Conservation (phyloP, 768 basidiomycete species). For the Suillus lakei region DNA sequence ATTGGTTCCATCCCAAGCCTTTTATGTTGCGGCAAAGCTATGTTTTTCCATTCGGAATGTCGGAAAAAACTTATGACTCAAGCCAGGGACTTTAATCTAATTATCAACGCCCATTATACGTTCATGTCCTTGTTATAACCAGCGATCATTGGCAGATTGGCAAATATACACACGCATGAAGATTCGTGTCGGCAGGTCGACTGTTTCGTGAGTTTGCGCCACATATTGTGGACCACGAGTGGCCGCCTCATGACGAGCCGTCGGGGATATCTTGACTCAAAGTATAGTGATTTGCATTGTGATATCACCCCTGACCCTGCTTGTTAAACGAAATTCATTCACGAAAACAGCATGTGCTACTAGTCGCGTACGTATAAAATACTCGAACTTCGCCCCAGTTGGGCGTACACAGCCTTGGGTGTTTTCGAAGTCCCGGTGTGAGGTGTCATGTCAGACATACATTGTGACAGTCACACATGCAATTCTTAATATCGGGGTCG, state of each 20-base stretch:
- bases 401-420: slow-evolving; percentile 34
- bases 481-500: slow-evolving; percentile 22
- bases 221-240: not conserved
- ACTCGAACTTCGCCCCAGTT: not conserved
- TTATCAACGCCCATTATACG: not conserved
- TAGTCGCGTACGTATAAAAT: not conserved
- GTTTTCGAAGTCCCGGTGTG: slow-evolving; percentile 29
- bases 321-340: slow-evolving; percentile 10
- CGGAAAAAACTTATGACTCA: not conserved
- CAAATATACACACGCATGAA: not conserved
- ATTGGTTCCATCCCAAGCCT: not conserved
- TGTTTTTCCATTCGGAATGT: slow-evolving; percentile 5
- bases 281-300: not conserved
- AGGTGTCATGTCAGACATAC: slow-evolving; percentile 29
- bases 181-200: not conserved
- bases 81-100: not conserved
- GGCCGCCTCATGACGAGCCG: slow-evolving; percentile 5
- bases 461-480: slow-evolving; percentile 26
- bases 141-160: not conserved
- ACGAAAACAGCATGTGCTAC: slow-evolving; percentile 5
- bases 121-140: not conserved
- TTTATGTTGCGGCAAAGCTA: not conserved
- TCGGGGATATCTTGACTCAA: slow-evolving; percentile 4
- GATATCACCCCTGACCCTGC: not conserved
- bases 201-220: not conserved